A percentile compares a stretch with the other conserved stretches of the same genome.
These are phyloP conservation scores for Hyphodiscus sp. DNA, from an alignment of 2,329 filamentous ascomycete genomes.

Conservation along the genomic window DNA sequence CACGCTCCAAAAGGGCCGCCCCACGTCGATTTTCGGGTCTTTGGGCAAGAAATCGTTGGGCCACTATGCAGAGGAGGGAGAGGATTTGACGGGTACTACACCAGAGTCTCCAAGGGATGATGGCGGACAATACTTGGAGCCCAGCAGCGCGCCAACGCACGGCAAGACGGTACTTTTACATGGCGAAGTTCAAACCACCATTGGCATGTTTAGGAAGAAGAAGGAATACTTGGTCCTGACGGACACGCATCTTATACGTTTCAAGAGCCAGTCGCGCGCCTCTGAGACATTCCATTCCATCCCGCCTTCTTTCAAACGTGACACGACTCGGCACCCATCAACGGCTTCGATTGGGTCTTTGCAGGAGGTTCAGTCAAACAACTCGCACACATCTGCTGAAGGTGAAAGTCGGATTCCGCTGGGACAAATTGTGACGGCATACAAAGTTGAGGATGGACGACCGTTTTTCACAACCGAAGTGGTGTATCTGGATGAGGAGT, in stretches of 20 bases:
- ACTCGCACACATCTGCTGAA: conserved; percentile 41
- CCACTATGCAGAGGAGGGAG: conserved; percentile 21
- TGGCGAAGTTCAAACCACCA: conserved; percentile 64
- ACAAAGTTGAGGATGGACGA: conserved; percentile 59
- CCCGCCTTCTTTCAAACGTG: conserved; percentile 35
- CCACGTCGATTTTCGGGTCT: conserved; percentile 29
- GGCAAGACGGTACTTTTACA: conserved; percentile 50
- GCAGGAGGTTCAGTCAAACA: conserved; percentile 53
- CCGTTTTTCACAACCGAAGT: conserved; percentile 62
- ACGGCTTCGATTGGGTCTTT: conserved; percentile 53
- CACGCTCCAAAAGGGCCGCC: conserved; percentile 27
- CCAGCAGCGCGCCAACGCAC: conserved; percentile 2
- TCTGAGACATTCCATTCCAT: conserved; percentile 54
- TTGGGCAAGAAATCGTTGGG: conserved; percentile 26
- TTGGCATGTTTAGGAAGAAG: conserved; percentile 65
- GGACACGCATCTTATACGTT: conserved; percentile 60
- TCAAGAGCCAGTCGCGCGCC: conserved; percentile 61
- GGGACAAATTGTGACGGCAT: conserved; percentile 60
- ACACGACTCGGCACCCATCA: conserved; percentile 47
- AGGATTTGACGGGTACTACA: conserved; percentile 16
- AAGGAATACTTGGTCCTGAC: conserved; percentile 67
- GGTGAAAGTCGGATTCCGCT: conserved; percentile 49
- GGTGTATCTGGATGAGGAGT: conserved; percentile 60
- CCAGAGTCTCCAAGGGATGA: conserved; percentile 23
- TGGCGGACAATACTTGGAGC: conserved; percentile 3